Evolutionary conservation across 1,284 basidiomycete species (phyloP).

Genomic region (Melampsora americana): DNA sequence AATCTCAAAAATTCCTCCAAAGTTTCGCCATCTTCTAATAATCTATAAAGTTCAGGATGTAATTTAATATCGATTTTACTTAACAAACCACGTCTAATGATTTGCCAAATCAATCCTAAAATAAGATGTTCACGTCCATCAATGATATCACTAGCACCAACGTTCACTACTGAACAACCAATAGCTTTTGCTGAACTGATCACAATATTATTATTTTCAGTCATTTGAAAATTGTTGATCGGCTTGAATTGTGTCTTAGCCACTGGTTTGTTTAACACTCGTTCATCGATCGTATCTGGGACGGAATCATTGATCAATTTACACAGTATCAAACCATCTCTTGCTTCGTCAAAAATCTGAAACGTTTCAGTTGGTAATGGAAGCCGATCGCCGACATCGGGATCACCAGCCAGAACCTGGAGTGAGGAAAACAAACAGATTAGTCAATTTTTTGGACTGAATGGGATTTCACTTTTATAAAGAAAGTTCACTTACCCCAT

Average conservation of each 20-base stretch:
- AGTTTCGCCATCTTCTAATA: conserved; percentile 54
- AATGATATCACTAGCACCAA: conserved; percentile 54
- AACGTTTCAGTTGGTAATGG: conserved; percentile 97
- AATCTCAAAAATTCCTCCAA: conserved; percentile 54
- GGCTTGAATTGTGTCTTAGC: conserved; percentile 53
- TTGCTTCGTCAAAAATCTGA: conserved; percentile 95
- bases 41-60: conserved; percentile 54
- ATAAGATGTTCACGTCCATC: conserved; percentile 55
- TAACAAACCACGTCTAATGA: conserved; percentile 54
- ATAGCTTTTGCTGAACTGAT: conserved; percentile 55
- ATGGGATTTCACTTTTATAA: not conserved
- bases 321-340: conserved; percentile 53
- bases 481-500: conserved; percentile 53
- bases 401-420: conserved; percentile 84
- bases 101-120: conserved; percentile 54
- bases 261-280: conserved; percentile 51
- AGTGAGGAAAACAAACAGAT: not conserved
- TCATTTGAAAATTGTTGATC: conserved; percentile 55
- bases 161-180: conserved; percentile 55
- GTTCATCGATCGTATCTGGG: conserved; percentile 55
- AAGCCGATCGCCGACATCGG: conserved; percentile 74
- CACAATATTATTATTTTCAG: conserved; percentile 55
- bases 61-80: conserved; percentile 55
- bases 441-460: too few relatives aligned
- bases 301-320: conserved; percentile 55